phyloP scores from a whole-genome alignment of 208 protist species.

The Crithidia sp. region DNA sequence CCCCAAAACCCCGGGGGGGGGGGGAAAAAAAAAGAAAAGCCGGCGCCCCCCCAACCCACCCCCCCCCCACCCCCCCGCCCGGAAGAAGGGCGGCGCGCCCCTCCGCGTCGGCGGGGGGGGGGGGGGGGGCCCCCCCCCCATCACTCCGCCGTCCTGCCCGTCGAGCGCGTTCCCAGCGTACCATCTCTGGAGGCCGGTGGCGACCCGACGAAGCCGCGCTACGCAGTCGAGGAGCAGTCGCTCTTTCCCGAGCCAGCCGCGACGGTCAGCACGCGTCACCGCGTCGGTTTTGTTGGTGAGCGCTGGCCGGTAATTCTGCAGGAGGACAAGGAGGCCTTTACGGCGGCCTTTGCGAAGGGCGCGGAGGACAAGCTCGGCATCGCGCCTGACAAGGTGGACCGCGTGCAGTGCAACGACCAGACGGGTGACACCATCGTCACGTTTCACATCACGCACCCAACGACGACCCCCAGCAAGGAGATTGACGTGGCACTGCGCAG shows the following conservation, averaged over 20 bases:
- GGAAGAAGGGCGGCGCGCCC: no score
- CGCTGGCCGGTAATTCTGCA: slow-evolving; percentile 53
- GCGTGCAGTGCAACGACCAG: slow-evolving; percentile 47
- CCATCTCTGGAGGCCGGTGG: slow-evolving; percentile 8
- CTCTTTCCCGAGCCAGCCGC: neutral
- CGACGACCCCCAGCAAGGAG: slow-evolving; percentile 39
- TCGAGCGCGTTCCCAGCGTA: neutral
- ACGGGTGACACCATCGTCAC: slow-evolving; percentile 70
- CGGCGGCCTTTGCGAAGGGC: slow-evolving; percentile 51
- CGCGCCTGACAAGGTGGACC: slow-evolving; percentile 43
- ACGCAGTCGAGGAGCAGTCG: slow-evolving; percentile 4
- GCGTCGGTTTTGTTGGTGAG: slow-evolving; percentile 73
- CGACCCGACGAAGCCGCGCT: slow-evolving; percentile 1
- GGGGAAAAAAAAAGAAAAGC: no score
- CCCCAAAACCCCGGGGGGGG: no score
- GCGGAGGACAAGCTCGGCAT: slow-evolving; percentile 36
- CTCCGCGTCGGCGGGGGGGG: no score
- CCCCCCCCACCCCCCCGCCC: no score
- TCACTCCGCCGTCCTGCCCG: neutral
- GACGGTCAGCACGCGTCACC: slow-evolving; percentile 37
- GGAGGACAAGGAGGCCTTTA: slow-evolving; percentile 34
- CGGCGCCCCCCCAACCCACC: no score
- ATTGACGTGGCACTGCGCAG: slow-evolving; percentile 48
- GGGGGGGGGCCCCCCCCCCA: no score
- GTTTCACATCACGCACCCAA: slow-evolving; percentile 51